These are phyloP conservation scores for Neurospora sp. DNA, from an alignment of 495 filamentous ascomycete species.

Conservation along the genomic window DNA sequence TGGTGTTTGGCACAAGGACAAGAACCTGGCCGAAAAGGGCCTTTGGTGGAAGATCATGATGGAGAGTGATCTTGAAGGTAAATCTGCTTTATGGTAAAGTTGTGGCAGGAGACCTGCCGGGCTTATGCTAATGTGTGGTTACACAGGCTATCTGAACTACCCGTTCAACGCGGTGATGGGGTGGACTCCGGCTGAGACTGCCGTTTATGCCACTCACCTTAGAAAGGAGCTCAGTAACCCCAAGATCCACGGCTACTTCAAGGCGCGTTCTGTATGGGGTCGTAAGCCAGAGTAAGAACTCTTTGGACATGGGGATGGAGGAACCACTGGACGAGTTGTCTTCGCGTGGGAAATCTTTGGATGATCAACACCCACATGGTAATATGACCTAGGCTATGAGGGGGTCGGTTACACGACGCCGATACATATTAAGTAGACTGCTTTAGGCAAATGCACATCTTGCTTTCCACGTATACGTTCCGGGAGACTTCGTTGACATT, in stretches of 20 bases:
- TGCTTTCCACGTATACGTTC: no score
- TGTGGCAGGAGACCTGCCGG: conserved; percentile 3
- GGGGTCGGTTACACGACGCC: neutral
- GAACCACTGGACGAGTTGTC: neutral
- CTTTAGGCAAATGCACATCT: no score
- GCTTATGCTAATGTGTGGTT: neutral
- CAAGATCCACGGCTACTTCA: conserved; percentile 19
- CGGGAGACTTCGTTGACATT: no score
- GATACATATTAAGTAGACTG: neutral
- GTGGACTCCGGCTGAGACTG: conserved; percentile 24
- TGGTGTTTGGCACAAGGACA: conserved; percentile 16
- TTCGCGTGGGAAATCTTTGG: neutral
- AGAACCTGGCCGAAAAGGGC: conserved; percentile 39
- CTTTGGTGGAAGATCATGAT: conserved; percentile 16
- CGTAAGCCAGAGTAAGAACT: conserved; percentile 19
- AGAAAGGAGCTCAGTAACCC: conserved; percentile 21
- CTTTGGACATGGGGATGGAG: neutral
- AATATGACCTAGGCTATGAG: neutral
- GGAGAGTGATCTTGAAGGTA: conserved; percentile 25
- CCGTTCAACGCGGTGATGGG: conserved; percentile 13
- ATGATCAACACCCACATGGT: neutral
- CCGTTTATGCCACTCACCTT: conserved; percentile 25
- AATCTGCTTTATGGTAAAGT: conserved; percentile 1
- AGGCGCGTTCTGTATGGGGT: conserved; percentile 21
- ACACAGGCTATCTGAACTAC: neutral